phyloP scores from a whole-genome alignment of 202 grass and related monocot species.

The Musa balbisiana region DNA sequence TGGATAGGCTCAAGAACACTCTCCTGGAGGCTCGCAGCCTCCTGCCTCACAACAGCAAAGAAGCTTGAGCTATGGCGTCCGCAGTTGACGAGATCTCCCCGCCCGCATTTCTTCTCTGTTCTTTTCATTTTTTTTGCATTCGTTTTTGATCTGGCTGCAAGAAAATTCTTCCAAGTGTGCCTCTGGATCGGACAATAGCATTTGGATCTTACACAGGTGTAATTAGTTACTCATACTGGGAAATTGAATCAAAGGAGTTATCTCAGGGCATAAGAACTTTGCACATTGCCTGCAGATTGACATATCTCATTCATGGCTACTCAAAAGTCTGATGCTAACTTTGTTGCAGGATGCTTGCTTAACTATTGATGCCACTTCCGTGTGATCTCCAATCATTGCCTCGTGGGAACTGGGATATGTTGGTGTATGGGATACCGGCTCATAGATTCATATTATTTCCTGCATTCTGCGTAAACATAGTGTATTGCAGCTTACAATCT shows the following conservation, averaged over 20 bases:
- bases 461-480: too few species aligned
- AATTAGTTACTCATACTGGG: not conserved
- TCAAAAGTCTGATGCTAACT: too few species aligned
- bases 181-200: not conserved
- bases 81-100: not conserved
- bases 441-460: too few species aligned
- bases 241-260: not conserved
- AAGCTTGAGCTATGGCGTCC: not conserved
- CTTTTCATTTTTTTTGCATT: not conserved
- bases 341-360: too few species aligned
- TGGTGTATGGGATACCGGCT: too few species aligned
- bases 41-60: not conserved
- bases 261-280: not conserved
- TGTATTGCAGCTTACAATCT: too few species aligned
- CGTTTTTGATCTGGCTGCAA: not conserved
- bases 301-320: not conserved
- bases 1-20: slow-evolving; percentile 1
- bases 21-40: not conserved
- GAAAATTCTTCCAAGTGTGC: not conserved
- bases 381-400: too few species aligned
- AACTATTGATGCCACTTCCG: too few species aligned
- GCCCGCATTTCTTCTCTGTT: not conserved
- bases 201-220: not conserved
- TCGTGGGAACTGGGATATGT: too few species aligned
- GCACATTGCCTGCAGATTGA: not conserved